phyloP scores from a whole-genome alignment of 495 filamentous ascomycete genomes.

The Podospora bellae-mahoneyi region DNA sequence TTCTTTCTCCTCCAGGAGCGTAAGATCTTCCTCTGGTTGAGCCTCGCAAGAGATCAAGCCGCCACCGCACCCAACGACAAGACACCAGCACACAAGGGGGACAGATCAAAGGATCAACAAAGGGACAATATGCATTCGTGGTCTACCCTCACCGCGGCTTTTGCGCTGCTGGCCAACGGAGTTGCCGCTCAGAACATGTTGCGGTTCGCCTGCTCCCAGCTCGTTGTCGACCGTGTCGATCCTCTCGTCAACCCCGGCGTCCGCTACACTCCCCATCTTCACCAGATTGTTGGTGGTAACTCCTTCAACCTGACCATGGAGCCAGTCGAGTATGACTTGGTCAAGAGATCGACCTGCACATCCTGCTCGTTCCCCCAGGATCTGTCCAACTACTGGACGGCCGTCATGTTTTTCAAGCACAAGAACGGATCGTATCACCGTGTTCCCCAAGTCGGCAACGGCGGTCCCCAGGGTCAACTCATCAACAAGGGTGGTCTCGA shows the following conservation, averaged over 20 bases:
- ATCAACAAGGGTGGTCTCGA: conserved; percentile 63
- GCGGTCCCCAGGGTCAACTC: conserved; percentile 55
- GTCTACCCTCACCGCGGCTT: conserved; percentile 44
- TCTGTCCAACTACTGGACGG: conserved; percentile 76
- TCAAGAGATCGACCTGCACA: conserved; percentile 61
- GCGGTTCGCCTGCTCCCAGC: conserved; percentile 56
- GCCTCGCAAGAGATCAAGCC: neutral
- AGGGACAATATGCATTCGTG: conserved; percentile 47
- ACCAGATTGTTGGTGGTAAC: conserved; percentile 56
- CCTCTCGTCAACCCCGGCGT: conserved; percentile 51
- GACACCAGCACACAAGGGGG: conserved; percentile 5
- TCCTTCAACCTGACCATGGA: conserved; percentile 70
- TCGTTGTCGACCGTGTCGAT: conserved; percentile 54
- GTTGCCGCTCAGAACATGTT: conserved; percentile 51
- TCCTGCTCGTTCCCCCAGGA: conserved; percentile 67
- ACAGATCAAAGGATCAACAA: conserved; percentile 19
- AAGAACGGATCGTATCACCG: conserved; percentile 69
- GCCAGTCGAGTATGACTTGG: conserved; percentile 47
- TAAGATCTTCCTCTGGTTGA: neutral
- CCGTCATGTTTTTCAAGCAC: conserved; percentile 59
- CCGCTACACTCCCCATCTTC: conserved; percentile 50
- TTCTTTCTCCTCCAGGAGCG: neutral
- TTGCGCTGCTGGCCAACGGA: conserved; percentile 47
- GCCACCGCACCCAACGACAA: conserved; percentile 3
- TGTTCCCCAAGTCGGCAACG: conserved; percentile 62